Evolutionary conservation across 208 protist species (phyloP).

Genomic region (Wallacemonas sp.): DNA sequence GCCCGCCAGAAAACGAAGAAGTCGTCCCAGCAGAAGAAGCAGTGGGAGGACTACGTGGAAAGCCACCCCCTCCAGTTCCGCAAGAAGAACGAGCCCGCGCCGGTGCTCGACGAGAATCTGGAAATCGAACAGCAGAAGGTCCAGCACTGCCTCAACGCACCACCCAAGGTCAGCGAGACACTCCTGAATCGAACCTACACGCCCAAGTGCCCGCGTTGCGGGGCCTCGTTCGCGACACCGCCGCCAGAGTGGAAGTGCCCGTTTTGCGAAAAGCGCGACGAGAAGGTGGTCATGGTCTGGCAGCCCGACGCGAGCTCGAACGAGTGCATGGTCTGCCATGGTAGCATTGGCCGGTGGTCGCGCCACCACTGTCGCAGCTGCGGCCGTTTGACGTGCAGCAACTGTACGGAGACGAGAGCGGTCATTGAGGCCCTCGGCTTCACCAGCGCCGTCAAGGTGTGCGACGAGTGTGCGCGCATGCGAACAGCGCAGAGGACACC

Average conservation of each 20-base stretch:
- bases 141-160: constrained; percentile 56
- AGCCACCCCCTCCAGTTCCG: constrained; percentile 75
- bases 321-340: constrained; percentile 68
- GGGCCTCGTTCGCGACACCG: constrained; percentile 48
- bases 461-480: constrained; percentile 68
- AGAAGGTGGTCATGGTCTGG: constrained; percentile 69
- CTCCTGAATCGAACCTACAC: constrained; percentile 73
- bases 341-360: constrained; percentile 69
- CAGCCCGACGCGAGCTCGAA: constrained; percentile 68
- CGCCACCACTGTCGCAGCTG: constrained; percentile 89
- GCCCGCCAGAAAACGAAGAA: constrained; percentile 39
- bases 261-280: constrained; percentile 38
- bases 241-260: constrained; percentile 81
- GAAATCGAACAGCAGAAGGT: constrained; percentile 70
- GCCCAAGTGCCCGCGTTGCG: constrained; percentile 68
- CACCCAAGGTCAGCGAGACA: constrained; percentile 38
- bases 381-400: constrained; percentile 70
- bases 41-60: constrained; percentile 80
- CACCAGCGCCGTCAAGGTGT: constrained; percentile 67
- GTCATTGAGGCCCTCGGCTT: constrained; percentile 71
- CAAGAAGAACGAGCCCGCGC: neutral
- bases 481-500: constrained; percentile 7
- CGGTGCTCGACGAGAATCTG: constrained; percentile 12
- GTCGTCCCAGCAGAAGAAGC: constrained; percentile 46
- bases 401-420: constrained; percentile 58